These are phyloP conservation scores for Pleurotus giganteus DNA, from an alignment of 768 basidiomycete genomes.

Conservation along the genomic window DNA sequence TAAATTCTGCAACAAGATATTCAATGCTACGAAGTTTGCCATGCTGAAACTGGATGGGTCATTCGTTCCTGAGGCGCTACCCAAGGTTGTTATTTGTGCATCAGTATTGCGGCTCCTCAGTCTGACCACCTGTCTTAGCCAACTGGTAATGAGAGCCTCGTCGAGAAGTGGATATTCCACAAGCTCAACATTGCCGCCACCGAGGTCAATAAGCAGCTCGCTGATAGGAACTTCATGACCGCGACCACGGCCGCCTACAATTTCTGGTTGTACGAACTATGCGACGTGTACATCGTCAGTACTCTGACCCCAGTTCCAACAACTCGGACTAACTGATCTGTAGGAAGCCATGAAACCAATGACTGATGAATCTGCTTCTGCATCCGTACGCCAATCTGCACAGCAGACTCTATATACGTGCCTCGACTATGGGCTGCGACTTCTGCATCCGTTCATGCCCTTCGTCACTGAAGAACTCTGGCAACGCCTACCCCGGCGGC, in stretches of 20 bases:
- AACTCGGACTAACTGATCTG: conserved; percentile 7
- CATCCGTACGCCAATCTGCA: conserved; percentile 69
- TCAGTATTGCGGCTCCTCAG: neutral
- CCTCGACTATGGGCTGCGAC: conserved; percentile 83
- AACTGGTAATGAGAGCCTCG: conserved; percentile 86
- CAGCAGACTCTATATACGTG: conserved; percentile 97
- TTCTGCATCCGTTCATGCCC: conserved; percentile 98
- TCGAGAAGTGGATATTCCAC: conserved; percentile 94
- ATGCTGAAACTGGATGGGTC: conserved; percentile 90
- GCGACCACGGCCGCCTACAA: conserved; percentile 85
- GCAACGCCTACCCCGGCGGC: conserved; percentile 90
- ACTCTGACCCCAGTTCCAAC: neutral
- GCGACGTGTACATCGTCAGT: conserved; percentile 95
- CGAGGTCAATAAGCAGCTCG: conserved; percentile 73
- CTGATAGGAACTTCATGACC: conserved; percentile 87
- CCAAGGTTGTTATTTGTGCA: conserved; percentile 47
- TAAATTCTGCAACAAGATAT: conserved; percentile 99
- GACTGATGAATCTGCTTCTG: conserved; percentile 75
- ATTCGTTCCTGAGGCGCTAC: conserved; percentile 71
- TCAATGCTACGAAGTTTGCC: conserved; percentile 99
- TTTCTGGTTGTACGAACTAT: conserved; percentile 99
- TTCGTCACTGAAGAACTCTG: conserved; percentile 98
- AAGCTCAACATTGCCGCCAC: conserved; percentile 82
- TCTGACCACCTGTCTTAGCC: conserved; percentile 45
- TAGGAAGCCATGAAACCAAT: conserved; percentile 99